These are phyloP conservation scores for Blastocystis hominis DNA, from an alignment of 352 stramenopile species.

Conservation along the genomic window DNA sequence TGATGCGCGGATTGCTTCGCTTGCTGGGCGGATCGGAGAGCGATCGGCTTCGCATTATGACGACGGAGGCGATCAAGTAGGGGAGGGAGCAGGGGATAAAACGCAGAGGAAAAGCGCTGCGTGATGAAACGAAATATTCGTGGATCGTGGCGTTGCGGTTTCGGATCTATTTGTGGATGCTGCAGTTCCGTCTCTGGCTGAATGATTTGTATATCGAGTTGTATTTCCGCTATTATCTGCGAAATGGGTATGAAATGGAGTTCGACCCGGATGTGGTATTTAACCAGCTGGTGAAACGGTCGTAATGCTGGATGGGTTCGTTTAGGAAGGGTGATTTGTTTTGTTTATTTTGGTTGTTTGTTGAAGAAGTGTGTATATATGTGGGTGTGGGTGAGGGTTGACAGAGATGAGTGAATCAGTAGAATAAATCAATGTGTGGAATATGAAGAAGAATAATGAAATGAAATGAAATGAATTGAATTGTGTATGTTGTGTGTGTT, in stretches of 20 bases:
- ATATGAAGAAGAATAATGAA: too few relatives aligned
- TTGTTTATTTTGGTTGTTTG: too few relatives aligned
- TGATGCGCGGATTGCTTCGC: slow-evolving; percentile 1
- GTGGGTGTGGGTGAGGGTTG: too few relatives aligned
- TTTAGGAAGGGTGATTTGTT: too few relatives aligned
- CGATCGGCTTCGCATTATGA: slow-evolving; percentile 44
- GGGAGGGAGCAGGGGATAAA: neutral
- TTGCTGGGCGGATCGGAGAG: neutral
- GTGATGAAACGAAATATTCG: neutral
- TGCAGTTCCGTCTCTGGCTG: slow-evolving; percentile 16
- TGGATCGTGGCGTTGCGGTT: neutral
- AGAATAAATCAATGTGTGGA: too few relatives aligned
- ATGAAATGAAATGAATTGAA: too few relatives aligned
- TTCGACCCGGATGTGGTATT: slow-evolving; percentile 45
- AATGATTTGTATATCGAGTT: slow-evolving; percentile 42
- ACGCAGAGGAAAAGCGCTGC: neutral
- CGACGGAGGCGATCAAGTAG: neutral
- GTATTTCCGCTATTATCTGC: slow-evolving; percentile 10
- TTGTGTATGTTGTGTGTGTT: too few relatives aligned
- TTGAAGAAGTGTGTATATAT: too few relatives aligned
- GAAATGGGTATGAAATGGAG: slow-evolving; percentile 42
- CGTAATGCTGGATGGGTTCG: neutral
- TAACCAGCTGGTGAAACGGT: neutral
- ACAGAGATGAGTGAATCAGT: too few relatives aligned
- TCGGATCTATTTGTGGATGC: neutral